These are phyloP conservation scores for Talaromyces atroroseus DNA, from an alignment of 2,329 filamentous ascomycete species.

Conservation along the genomic window DNA sequence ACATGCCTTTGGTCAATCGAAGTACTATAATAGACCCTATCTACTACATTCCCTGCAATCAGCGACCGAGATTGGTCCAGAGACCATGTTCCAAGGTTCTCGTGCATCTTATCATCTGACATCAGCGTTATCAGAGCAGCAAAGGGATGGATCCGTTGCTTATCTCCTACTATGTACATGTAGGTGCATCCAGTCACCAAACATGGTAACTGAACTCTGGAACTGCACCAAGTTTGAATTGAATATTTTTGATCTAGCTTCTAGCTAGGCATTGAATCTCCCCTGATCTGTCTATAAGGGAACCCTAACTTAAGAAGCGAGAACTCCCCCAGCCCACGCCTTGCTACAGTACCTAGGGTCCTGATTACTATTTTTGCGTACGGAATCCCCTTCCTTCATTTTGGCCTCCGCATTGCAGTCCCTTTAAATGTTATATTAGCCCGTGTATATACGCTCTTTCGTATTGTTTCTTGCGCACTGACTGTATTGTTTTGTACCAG, in stretches of 20 bases:
- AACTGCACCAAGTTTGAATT: no score
- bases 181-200: slow-evolving; percentile 10
- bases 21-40: background rate
- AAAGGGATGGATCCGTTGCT: background rate
- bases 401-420: background rate
- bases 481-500: background rate
- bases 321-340: background rate
- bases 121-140: background rate
- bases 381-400: background rate
- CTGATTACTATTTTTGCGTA: slow-evolving; percentile 12
- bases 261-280: background rate
- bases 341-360: background rate
- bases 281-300: background rate
- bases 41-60: background rate
- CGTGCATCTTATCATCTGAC: background rate
- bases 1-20: background rate
- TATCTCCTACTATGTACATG: background rate
- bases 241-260: no score
- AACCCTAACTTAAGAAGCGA: background rate
- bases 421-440: background rate
- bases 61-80: background rate
- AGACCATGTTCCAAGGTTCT: background rate
- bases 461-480: background rate
- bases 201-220: slow-evolving; percentile 1
- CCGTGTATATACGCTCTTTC: background rate